Evolutionary conservation across 805 yeast species (phyloP).

Genomic region (Vanderwaltozyma tropicalis): DNA sequence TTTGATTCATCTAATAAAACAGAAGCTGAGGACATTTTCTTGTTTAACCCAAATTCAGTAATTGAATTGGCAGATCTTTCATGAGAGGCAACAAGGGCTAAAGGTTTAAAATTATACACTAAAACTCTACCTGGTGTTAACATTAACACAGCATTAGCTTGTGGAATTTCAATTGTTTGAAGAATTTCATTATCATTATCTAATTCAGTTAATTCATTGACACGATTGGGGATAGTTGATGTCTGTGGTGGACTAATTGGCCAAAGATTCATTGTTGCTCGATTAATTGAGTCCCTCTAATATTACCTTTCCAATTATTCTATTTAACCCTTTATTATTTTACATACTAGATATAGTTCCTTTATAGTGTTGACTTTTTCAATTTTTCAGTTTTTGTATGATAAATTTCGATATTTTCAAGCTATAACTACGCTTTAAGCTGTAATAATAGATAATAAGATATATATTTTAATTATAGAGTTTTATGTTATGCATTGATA

Average conservation of each 20-base stretch:
- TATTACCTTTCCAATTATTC: too few species aligned
- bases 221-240: conserved; percentile 10
- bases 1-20: conserved; percentile 1
- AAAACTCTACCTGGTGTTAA: conserved; percentile 22
- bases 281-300: too few species aligned
- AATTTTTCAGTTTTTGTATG: background rate
- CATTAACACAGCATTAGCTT: conserved; percentile 19
- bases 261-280: conserved; percentile 16
- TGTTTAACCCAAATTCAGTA: conserved; percentile 24
- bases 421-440: too few species aligned
- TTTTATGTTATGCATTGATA: too few species aligned
- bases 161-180: conserved; percentile 17
- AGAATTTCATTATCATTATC: conserved; percentile 15
- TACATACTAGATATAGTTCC: background rate
- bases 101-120: conserved; percentile 26
- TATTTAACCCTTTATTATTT: background rate
- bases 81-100: conserved; percentile 25
- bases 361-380: background rate
- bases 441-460: too few species aligned
- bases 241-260: conserved; percentile 25
- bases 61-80: conserved; percentile 22
- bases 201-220: conserved; percentile 2
- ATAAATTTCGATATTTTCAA: too few species aligned
- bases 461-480: too few species aligned
- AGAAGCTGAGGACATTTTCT: conserved; percentile 11